Base-by-base conservation (phyloP, 2,329 filamentous ascomycete genomes). In the Alternaria arborescens region DNA sequence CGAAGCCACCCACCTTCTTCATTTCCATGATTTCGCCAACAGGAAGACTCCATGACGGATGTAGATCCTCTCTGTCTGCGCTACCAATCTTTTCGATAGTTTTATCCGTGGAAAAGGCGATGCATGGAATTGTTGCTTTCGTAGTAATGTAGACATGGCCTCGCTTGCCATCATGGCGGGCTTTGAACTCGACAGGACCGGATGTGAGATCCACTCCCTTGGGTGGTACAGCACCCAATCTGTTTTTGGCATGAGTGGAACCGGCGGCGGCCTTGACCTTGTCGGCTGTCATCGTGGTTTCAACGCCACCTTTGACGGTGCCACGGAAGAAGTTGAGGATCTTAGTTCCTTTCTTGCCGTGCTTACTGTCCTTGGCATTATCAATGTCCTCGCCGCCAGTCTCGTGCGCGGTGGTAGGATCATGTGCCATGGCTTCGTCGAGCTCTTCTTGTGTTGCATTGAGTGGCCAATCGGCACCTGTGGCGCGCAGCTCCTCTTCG, bases 141-240 rank as follows among this genome's bases (percentile, higher is more conserved):
- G 86, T 87, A 0, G 86, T 87, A 63, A 95, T 88, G 71, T 91
- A 93, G 0, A 89, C 86, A 60, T 90, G 86, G 0, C 92, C 92
- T 70, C 88, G 90, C 68, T 88, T 86, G 8, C 92, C 91, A 20
- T 88, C 83, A 70, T 85, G 91, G 5, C 92, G 84, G 0, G 85
- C 89, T 28, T 89, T 88, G 80, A 95, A 96, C n/a, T 90, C 89
- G 0, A 93, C 83, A 0, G 93, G 93, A 0, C 93, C 92, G 0
- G 85, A 83, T 1, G 82, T 78, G 5, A 80, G 77, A 1, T 83
- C 79, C 8, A 81, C 72, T 11, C 79, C 76, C 4, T 67, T 71
- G 14, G 82, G 72, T 8, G 86, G 86, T 0, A 95, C 82, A 2
- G 91, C 91, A 7, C 91, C 91, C 0, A 94, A 82, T 3, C 92